Base-by-base conservation (phyloP, 768 basidiomycete genomes). In the Albatrellus ellisii region DNA sequence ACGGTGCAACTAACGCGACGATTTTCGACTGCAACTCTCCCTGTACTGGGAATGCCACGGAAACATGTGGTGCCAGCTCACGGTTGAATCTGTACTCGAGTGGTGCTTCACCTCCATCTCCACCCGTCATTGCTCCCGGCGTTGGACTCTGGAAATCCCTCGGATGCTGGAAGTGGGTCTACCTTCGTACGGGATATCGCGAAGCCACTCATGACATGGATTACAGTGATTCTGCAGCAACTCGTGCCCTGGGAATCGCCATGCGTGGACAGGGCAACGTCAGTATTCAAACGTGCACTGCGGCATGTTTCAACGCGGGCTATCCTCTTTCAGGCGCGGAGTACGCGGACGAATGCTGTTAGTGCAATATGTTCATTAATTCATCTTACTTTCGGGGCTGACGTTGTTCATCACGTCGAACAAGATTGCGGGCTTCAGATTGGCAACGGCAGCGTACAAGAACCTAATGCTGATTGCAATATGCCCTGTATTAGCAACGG, bases 141-240 rank as follows among this genome's bases (percentile, higher is more conserved):
- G 68, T 78, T 24, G 81, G 79, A 4, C 62, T 69, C 22, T 86
- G 83, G 82, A 54, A 61, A 5, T 77, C 74, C 0, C 67, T 85
- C 24, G 84, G 84, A n/a, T 87, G 84, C 55, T 84, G 72, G 61
- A 77, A 62, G 82, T 79, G 51, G 45, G 66, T 37, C 26, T 38
- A 40, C n/a, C 38, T 43, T 34, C 27, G 15, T 12, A 25, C n/a
- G n/a, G n/a, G n/a, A n/a, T n/a, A n/a, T n/a, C n/a, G n/a, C n/a
- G n/a, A n/a, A n/a, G n/a, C n/a, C n/a, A n/a, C n/a, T n/a, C 9
- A n/a, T n/a, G n/a, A n/a, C n/a, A n/a, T n/a, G n/a, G n/a, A n/a
- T n/a, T n/a, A n/a, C 44, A 67, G 63, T 32, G 67, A 69, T 43
- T 55, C 56, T 20, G 32, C 50, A n/a, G 52, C 50, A 17, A 35